These are phyloP conservation scores for Clavulina sp. DNA, from an alignment of 768 basidiomycete genomes.

Conservation along the genomic window DNA sequence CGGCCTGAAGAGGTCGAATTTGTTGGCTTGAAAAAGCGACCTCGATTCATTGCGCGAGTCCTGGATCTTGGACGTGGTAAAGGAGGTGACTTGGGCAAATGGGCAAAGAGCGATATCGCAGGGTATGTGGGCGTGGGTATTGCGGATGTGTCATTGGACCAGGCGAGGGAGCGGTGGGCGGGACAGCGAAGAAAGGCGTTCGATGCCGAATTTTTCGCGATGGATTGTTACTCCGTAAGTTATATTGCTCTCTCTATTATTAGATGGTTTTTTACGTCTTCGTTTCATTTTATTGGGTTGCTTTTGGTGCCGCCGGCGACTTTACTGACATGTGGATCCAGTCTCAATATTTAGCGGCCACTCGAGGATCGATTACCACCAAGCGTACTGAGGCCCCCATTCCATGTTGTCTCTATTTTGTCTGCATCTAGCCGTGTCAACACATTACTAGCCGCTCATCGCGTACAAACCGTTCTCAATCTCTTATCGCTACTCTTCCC, in stretches of 20 bases:
- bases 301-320: background rate
- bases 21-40: constrained; percentile 10
- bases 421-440: constrained; percentile 99
- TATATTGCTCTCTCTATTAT: too few relatives aligned
- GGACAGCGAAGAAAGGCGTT: constrained; percentile 31
- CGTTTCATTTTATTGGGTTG: background rate
- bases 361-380: constrained; percentile 53
- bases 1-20: constrained; percentile 10
- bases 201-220: constrained; percentile 60
- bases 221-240: constrained; percentile 68
- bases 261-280: background rate
- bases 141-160: constrained; percentile 71
- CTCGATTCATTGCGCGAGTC: constrained; percentile 30
- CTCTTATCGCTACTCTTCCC: background rate
- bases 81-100: constrained; percentile 92
- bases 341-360: constrained; percentile 28
- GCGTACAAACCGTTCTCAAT: constrained; percentile 45
- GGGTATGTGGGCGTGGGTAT: constrained; percentile 79
- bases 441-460: constrained; percentile 58
- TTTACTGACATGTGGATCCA: background rate
- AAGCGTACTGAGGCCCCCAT: constrained; percentile 44
- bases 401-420: constrained; percentile 96
- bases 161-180: constrained; percentile 60
- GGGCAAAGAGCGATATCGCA: constrained; percentile 68
- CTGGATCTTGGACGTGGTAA: constrained; percentile 97